Conservation (phyloP, 805 yeast species). For the Alloascoidea africana region DNA sequence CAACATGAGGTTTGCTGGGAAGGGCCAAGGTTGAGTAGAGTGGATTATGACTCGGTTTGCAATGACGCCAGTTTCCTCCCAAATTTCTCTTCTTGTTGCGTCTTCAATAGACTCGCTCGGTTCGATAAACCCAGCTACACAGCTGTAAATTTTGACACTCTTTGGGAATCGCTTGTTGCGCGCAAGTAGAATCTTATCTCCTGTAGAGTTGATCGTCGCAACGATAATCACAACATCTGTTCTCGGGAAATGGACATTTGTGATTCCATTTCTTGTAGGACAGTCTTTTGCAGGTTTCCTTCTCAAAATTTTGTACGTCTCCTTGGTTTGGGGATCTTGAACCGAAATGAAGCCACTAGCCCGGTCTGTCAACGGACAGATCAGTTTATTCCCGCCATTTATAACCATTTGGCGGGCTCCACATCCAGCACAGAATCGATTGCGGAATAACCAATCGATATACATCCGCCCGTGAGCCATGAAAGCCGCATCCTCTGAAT, state of each 20-base stretch:
- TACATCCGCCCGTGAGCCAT: constrained; percentile 75
- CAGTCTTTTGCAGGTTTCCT: constrained; percentile 11
- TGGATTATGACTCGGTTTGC: constrained; percentile 42
- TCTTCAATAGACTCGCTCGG: constrained; percentile 87
- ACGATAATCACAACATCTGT: constrained; percentile 83
- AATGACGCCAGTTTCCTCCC: constrained; percentile 89
- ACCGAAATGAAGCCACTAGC: neutral
- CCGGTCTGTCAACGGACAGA: constrained; percentile 19
- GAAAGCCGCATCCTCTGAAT: constrained; percentile 38
- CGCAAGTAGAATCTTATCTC: constrained; percentile 53
- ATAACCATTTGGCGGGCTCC: constrained; percentile 31
- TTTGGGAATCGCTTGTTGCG: constrained; percentile 45
- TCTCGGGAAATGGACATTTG: constrained; percentile 81
- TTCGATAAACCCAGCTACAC: constrained; percentile 93
- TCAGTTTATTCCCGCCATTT: constrained; percentile 24
- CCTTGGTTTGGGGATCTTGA: too few species aligned
- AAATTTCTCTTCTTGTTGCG: constrained; percentile 77
- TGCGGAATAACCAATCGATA: constrained; percentile 69
- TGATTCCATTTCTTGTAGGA: constrained; percentile 28
- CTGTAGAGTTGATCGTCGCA: constrained; percentile 51
- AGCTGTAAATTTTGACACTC: constrained; percentile 45
- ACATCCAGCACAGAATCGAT: constrained; percentile 76
- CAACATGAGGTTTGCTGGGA: constrained; percentile 84
- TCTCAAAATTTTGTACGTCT: too few species aligned
- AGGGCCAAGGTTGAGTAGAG: constrained; percentile 94